Evolutionary conservation across 1,139 yeast species (phyloP), one percentile per base, ranked within the genome.

Genomic region (Debaryomyces coudertii): DNA sequence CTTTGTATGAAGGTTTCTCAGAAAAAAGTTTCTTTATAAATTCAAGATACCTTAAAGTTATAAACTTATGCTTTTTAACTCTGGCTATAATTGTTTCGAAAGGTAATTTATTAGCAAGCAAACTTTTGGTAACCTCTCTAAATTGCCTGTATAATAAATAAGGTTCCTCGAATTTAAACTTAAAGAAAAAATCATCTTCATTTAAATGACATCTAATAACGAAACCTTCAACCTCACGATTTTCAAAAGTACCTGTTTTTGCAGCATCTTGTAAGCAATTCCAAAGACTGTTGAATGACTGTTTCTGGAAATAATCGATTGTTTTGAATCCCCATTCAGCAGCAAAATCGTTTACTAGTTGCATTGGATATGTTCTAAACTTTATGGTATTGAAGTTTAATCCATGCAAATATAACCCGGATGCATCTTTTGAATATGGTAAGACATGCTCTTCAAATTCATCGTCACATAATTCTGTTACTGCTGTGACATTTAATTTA

Each of bases 111-210:
- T 56, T 61, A 0, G 58, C 54, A n/a, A 92, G 69, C 50, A 78
- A 79, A 37, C 72, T 71, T 57, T 81, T 85, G 0, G 98, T 90
- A 1, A 83, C 87, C 60, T 93, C 98, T 52, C 99, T 77, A 79
- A 95, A 83, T 58, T 88, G 90, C 48, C 99, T 77, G 62, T 90
- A 95, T 74, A 95, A 77, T 44, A 90, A 69, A 58, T 95, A 95
- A 0, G 99, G 99, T 65, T 95, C 97, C 54, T 90, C 96, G 62
- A 95, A 93, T 65, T 95, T 95, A 70, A 75, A 93, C 68, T 95
- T 95, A 79, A 90, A 95, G 65, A 95, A 90, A 57, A 79, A 90
- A 11, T 60, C 63, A 16, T 52, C 55, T 3, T 58, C 60, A 12
- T 46, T 53, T 12, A 53, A 48, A 42, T 71, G 68, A 55, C 93